Evolutionary conservation across 108 stramenopile genomes (phyloP).

Genomic region (Fragilariopsis cylindrus): DNA sequence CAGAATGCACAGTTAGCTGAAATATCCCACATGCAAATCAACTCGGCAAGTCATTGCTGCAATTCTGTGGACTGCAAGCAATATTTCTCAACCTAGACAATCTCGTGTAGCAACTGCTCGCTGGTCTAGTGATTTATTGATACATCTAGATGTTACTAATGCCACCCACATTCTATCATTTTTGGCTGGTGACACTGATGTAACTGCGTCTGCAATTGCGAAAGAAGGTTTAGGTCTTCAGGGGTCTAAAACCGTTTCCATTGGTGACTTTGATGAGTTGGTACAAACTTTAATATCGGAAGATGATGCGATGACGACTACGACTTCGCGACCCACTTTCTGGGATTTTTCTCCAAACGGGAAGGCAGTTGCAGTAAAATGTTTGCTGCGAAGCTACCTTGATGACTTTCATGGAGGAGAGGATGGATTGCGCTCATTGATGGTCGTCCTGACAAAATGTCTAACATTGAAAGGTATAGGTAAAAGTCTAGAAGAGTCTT

Average conservation of each 20-base stretch:
- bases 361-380: slow-evolving; percentile 61
- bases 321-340: slow-evolving; percentile 42
- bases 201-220: slow-evolving; percentile 64
- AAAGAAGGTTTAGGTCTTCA: slow-evolving; percentile 59
- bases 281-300: slow-evolving; percentile 40
- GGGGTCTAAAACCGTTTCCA: slow-evolving; percentile 6
- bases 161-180: slow-evolving; percentile 81
- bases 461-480: slow-evolving; percentile 21
- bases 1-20: slow-evolving; percentile 18
- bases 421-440: slow-evolving; percentile 40
- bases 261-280: slow-evolving; percentile 59
- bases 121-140: slow-evolving; percentile 72
- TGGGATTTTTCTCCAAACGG: slow-evolving; percentile 57
- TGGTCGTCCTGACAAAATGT: slow-evolving; percentile 45
- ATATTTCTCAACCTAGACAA: slow-evolving; percentile 62
- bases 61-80: slow-evolving; percentile 67
- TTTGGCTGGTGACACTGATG: slow-evolving; percentile 77
- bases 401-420: slow-evolving; percentile 72
- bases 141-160: slow-evolving; percentile 39
- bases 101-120: slow-evolving; percentile 71
- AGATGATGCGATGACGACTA: background rate
- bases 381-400: slow-evolving; percentile 59
- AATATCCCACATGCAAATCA: slow-evolving; percentile 13
- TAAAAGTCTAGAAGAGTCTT: slow-evolving; percentile 49
- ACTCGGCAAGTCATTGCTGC: slow-evolving; percentile 41